Evolutionary conservation across 2,329 filamentous ascomycete genomes (phyloP), one percentile per base, ranked within the genome.

Genomic region (Cladosporium sp.): DNA sequence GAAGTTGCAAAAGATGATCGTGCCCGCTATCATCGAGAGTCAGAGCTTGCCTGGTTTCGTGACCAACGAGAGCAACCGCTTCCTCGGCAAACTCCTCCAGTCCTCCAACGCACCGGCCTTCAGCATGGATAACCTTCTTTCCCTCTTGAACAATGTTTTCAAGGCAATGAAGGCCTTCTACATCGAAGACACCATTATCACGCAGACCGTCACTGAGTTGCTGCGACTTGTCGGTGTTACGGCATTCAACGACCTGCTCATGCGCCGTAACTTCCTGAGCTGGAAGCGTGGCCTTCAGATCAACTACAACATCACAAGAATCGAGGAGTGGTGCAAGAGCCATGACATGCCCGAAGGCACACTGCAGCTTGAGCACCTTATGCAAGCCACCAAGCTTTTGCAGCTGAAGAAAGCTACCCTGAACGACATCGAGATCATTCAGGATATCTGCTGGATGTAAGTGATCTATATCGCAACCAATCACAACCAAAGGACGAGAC

Each of bases 371-470:
- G 94, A 99, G 80, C 94, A 99, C 80, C 79, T 99, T 67, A 99
- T 99, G 94, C 93, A 97, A 90, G 94, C 94, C 55, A 99, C 94
- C 19, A 99, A 99, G 80, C 87, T 99, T 64, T 82, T 99, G 64
- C 94, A 99, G 75, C 82, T 99, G 64, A 99, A 99, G 87, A 99
- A 99, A 80, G 94, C 94, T 8, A 99, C 94, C 1, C 79, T 99
- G 72, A 99, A 97, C 74, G 94, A 99, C 71, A 99, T 99, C 69
- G 94, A 99, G 78, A 99, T 99, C 69, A 99, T 99, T 70, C 94
- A 99, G 79, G 94, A 99, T 74, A 99, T 99, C 69, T 99, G 94
- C 84, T 97, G 93, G 93, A 97, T 97, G 93, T 95, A 79, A 86
- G 90, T 84, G 50, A 38, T 14, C 11, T 7, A 15, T 36, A 9